Evolutionary conservation across 345 rosid genomes (phyloP), one percentile per base, ranked within the genome.

Genomic region (Aquilaria sinensis): DNA sequence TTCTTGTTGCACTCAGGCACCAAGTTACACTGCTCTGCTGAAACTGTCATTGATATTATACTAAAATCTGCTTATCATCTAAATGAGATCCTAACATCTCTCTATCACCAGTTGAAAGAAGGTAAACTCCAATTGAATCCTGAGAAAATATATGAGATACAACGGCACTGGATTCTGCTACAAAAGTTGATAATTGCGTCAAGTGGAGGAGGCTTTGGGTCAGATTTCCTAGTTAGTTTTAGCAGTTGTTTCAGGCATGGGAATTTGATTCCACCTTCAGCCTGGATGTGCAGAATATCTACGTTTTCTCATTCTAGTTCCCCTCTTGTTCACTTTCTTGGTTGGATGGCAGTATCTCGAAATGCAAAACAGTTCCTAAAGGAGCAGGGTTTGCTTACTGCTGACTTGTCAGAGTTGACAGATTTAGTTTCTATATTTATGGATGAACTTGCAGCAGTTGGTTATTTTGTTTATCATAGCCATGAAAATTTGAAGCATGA

Each of bases 261-360:
- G 61, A 79, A 77, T 50, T 74, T 89, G 68, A 70, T 89, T 75
- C 89, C 90, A 23, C 80, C 85, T 51, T 72, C 85, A 32, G 86
- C 75, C 46, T 89, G 96, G 96, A 72, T 86, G 74, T 74, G 78
- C 65, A 80, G 70, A 75, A 83, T 86, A 78, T 58, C 85, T 15
- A 53, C 69, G 61, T 86, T 89, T 82, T 82, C 93, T 68, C 58
- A 37, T 49, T 82, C 74, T 82, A 67, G 78, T 68, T 84, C 78
- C 13, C 83, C 90, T 49, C 81, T 82, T 67, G 92, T 84, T 34
- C 85, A 89, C 31, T 89, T 84, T 77, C 81, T 89, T 70, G 96
- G 96, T 58, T 89, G 96, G 96, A 89, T 89, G 96, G 96, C 89
- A 47, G 66, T 89, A 72, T 86, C 93, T 66, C 83, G 86, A 51